A percentile compares a stretch with the other conserved stretches of the same genome.
phyloP scores from a whole-genome alignment of 1,284 basidiomycete genomes.

The Trichosporon inkin region DNA sequence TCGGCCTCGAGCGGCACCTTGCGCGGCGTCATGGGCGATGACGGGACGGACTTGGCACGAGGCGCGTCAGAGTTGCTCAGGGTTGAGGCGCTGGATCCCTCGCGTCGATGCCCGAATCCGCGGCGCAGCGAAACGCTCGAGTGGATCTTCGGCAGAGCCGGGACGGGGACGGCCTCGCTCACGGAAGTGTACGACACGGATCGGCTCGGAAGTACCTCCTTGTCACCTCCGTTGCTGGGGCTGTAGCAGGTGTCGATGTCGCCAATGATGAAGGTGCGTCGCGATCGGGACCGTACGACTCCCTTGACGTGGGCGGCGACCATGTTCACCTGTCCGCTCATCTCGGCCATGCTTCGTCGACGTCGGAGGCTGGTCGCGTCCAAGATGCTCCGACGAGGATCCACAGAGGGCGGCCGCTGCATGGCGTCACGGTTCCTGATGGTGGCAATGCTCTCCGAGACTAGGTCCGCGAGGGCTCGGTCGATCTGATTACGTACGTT shows the following conservation, averaged over 20 bases:
- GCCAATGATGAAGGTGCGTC: background rate
- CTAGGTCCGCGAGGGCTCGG: conserved; percentile 47
- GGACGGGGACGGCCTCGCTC: background rate
- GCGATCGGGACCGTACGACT: background rate
- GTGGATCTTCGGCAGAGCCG: background rate
- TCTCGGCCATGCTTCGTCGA: conserved; percentile 29
- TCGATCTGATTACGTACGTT: conserved; percentile 59
- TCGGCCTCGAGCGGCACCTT: background rate
- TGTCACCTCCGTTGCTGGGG: background rate
- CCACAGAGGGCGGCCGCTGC: conserved; percentile 31
- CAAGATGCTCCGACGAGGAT: conserved; percentile 21
- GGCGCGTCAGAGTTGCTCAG: background rate
- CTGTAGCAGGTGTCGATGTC: background rate
- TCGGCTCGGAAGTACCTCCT: background rate
- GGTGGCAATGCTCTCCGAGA: conserved; percentile 48
- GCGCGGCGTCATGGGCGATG: background rate
- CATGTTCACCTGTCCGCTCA: conserved; percentile 13
- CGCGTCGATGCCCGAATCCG: background rate
- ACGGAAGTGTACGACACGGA: conserved; percentile 3
- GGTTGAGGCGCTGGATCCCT: background rate
- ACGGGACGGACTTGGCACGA: conserved; percentile 1
- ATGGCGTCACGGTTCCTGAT: conserved; percentile 44
- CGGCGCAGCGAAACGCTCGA: background rate
- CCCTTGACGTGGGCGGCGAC: conserved; percentile 7
- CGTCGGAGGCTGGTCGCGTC: conserved; percentile 39